phyloP scores from a whole-genome alignment of 192 early-diverging fungal genomes.

The Gaertneriomyces semiglobifer region DNA sequence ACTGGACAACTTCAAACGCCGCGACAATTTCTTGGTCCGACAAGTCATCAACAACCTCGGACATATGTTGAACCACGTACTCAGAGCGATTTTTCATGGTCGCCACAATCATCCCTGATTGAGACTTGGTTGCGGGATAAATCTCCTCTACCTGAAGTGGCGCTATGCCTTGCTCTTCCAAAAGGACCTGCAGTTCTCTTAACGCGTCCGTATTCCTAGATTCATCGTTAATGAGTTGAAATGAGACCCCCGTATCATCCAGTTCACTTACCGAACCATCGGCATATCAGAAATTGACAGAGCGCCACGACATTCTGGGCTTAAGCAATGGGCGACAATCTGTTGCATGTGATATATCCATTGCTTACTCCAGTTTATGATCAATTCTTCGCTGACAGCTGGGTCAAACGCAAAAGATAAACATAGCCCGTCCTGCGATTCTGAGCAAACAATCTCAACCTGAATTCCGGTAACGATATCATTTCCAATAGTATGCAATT shows the following conservation, averaged over 20 bases:
- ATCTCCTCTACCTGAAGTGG: too few species aligned
- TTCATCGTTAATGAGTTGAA: too few species aligned
- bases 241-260: too few species aligned
- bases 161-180: too few species aligned
- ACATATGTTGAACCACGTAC: slow-evolving; percentile 4
- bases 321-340: too few species aligned
- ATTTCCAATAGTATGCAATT: neutral
- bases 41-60: neutral
- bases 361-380: neutral
- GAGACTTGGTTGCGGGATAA: neutral
- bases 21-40: too few species aligned
- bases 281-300: too few species aligned
- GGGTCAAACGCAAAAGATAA: neutral
- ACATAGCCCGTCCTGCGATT: neutral
- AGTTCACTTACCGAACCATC: too few species aligned
- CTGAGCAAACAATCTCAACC: neutral
- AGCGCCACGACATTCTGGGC: too few species aligned
- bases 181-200: too few species aligned
- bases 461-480: neutral
- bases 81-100: neutral
- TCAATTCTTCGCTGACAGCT: neutral
- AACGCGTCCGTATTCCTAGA: too few species aligned
- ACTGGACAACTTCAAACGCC: too few species aligned
- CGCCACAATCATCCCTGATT: neutral
- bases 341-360: neutral